A percentile compares a stretch with the other conserved stretches of the same genome.
These are phyloP conservation scores for Ramularia collo-cygni DNA, from an alignment of 2,329 filamentous ascomycete genomes.

Conservation along the genomic window DNA sequence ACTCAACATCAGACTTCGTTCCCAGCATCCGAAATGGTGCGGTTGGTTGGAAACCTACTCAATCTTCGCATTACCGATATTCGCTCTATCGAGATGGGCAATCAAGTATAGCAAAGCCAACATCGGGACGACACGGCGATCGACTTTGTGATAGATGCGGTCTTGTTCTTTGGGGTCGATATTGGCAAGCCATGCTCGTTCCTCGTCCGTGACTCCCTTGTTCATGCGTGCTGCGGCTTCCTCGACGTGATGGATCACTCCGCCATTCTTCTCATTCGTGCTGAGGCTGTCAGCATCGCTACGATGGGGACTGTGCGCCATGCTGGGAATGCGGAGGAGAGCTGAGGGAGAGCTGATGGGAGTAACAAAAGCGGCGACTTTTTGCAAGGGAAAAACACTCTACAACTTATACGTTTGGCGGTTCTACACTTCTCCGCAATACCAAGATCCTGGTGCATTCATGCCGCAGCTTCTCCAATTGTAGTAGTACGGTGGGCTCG, in stretches of 20 bases:
- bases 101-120: constrained; percentile 39
- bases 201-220: constrained; percentile 15
- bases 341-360: not conserved
- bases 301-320: constrained; percentile 7
- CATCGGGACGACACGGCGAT: constrained; percentile 12
- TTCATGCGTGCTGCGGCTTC: constrained; percentile 12
- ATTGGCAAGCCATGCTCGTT: constrained; percentile 19
- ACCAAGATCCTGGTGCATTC: no score
- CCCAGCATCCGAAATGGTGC: no score
- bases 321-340: not conserved
- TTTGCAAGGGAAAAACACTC: no score
- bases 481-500: no score
- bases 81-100: constrained; percentile 19
- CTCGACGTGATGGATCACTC: constrained; percentile 9
- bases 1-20: no score
- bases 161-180: constrained; percentile 16
- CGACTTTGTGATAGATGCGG: constrained; percentile 35
- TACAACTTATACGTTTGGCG: no score
- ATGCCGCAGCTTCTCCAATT: no score
- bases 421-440: no score
- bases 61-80: constrained; percentile 49
- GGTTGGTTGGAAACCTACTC: constrained; percentile 29
- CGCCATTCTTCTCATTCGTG: constrained; percentile 15
- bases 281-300: constrained; percentile 6
- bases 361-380: no score